These are phyloP conservation scores for Dictyostelium firmibasis DNA, from an alignment of 78 protist species.

Conservation along the genomic window DNA sequence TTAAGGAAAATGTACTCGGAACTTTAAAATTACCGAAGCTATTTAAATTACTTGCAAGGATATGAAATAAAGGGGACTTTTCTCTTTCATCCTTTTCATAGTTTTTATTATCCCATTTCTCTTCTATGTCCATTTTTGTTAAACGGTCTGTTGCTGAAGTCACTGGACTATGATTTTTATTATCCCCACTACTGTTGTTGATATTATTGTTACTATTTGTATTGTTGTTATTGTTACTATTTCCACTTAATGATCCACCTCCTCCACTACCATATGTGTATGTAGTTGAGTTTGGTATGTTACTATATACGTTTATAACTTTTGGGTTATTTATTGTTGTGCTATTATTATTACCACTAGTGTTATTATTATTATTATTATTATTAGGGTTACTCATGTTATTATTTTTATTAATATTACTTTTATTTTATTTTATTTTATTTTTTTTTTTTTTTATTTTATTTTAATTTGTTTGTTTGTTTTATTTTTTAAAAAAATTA, in stretches of 20 bases:
- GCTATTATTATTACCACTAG: no score
- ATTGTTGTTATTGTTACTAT: not conserved
- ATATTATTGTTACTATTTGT: not conserved
- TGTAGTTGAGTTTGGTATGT: not conserved
- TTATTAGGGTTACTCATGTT: not conserved
- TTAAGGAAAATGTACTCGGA: not conserved
- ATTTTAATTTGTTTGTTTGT: no score
- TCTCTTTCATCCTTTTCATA: not conserved
- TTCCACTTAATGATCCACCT: not conserved
- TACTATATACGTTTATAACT: not conserved
- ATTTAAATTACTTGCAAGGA: conserved; percentile 43
- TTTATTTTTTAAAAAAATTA: no score
- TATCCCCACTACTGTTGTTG: not conserved
- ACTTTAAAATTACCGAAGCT: conserved; percentile 51
- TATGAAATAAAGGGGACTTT: not conserved
- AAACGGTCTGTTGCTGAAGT: conserved; percentile 27
- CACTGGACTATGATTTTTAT: not conserved
- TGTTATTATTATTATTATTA: not conserved
- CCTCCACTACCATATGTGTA: not conserved
- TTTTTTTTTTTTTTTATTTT: no score
- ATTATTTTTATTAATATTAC: not conserved
- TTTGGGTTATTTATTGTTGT: not conserved
- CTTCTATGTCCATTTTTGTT: conserved; percentile 65
- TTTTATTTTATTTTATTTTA: not conserved
- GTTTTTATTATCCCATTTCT: not conserved